Evolutionary conservation across 2,329 filamentous ascomycete genomes (phyloP), one percentile per base, ranked within the genome.

Genomic region (Orbilia blumenaviensis): DNA sequence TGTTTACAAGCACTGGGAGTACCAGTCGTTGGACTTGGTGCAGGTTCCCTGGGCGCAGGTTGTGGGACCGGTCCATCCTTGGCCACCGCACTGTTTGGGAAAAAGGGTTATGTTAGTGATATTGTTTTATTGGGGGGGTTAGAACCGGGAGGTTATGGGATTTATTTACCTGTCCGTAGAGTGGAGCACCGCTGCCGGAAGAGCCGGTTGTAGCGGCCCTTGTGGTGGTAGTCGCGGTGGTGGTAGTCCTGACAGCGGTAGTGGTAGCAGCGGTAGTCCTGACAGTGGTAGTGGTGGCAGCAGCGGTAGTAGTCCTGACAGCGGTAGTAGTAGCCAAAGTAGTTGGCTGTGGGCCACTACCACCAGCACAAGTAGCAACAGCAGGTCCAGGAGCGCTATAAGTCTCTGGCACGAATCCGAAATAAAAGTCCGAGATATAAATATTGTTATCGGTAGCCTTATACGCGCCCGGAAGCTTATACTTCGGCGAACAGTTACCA

Each of bases 351-450:
- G 44, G 38, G 18, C 64, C 64, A 38, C 71, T 48, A 21, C 50
- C 52, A 46, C 72, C 77, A 56, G 27, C 61, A n/a, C 75, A 79
- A 38, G 78, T 81, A n/a, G 68, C 78, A 18, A 77, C 78, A 34
- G 56, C 72, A 9, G 80, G 81, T 74, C 78, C 81, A 78, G 79
- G 78, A 72, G 82, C 81, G 12, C 72, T 77, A 73, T 81, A 83
- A 2, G 80, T 82, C 6, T 80, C 80, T 3, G 81, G 78, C 21
- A 82, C 80, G 60, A 83, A 82, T 29, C 82, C 81, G 73, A 81
- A 80, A 75, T 82, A 82, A 38, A 82, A 79, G 66, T 79, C 58
- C 0, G 78, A 63, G 38, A 79, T 78, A 66, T 79, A 79, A 27
- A 79, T 79, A 36, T 82, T 79, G 23, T 77, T 75, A 32, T 82